phyloP scores from a whole-genome alignment of 805 yeast species.

The Wickerhamomyces pijperi region DNA sequence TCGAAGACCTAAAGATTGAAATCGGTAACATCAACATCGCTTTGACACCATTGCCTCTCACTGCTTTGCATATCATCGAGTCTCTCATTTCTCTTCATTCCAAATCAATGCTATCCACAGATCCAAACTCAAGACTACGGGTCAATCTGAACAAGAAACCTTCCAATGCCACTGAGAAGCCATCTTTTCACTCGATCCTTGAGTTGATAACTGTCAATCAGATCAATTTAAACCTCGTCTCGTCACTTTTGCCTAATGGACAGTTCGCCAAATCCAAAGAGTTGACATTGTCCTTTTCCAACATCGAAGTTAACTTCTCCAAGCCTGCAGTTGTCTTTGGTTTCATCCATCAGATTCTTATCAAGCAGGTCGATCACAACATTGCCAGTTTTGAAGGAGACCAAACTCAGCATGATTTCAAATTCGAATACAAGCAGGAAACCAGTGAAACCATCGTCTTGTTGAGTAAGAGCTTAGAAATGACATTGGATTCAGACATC shows the following conservation, averaged over 20 bases:
- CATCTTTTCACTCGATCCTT: conserved; percentile 16
- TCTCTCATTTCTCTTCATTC: conserved; percentile 12
- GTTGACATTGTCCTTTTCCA: conserved; percentile 17
- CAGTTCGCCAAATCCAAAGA: conserved; percentile 26
- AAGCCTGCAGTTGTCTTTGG: conserved; percentile 34
- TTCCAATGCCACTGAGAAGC: not conserved
- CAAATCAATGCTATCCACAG: conserved; percentile 6
- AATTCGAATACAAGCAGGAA: conserved; percentile 35
- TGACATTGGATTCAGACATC: conserved; percentile 8
- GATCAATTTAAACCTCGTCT: conserved; percentile 31
- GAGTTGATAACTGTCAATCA: conserved; percentile 27
- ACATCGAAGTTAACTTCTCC: conserved; percentile 32
- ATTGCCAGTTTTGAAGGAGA: conserved; percentile 20
- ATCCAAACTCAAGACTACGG: not conserved
- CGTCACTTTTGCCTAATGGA: conserved; percentile 33
- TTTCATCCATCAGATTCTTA: conserved; percentile 26
- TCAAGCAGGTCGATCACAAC: conserved; percentile 13
- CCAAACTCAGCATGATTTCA: conserved; percentile 32
- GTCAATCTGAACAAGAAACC: no score
- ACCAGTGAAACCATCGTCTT: conserved; percentile 28
- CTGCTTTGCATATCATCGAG: conserved; percentile 16
- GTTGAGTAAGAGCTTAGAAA: conserved; percentile 29
- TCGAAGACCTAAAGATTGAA: conserved; percentile 22
- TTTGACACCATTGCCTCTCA: conserved; percentile 24
- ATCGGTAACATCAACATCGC: conserved; percentile 29